Evolutionary conservation across 176 grass and related monocot genomes (phyloP).

Genomic region (Dendrocalamus sinicus): DNA sequence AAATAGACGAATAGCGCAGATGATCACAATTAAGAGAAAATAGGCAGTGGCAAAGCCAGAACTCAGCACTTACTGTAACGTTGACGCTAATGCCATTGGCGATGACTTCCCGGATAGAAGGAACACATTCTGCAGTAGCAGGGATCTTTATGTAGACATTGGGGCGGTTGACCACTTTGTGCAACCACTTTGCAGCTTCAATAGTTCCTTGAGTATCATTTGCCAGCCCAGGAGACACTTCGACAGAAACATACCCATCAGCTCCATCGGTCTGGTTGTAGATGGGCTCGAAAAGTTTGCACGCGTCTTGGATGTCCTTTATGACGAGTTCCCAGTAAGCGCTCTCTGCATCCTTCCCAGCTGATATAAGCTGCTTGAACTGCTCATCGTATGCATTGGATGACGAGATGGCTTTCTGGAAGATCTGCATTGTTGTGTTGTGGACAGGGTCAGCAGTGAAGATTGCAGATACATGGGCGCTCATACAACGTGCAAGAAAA

Average conservation of each 20-base stretch:
- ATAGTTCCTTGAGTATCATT: slow-evolving; percentile 90
- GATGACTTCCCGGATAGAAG: slow-evolving; percentile 88
- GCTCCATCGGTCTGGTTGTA: slow-evolving; percentile 77
- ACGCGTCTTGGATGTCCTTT: slow-evolving; percentile 97
- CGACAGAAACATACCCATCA: slow-evolving; percentile 97
- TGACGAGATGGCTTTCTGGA: slow-evolving; percentile 95
- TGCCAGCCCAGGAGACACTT: slow-evolving; percentile 92
- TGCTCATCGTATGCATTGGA: slow-evolving; percentile 95
- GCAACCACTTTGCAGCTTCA: slow-evolving; percentile 94
- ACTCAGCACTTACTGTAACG: slow-evolving; percentile 74
- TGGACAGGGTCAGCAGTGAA: slow-evolving; percentile 27
- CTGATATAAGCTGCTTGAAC: slow-evolving; percentile 82
- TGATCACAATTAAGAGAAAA: slow-evolving; percentile 10
- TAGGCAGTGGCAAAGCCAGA: neutral
- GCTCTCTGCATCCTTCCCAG: slow-evolving; percentile 78
- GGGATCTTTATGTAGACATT: slow-evolving; percentile 99
- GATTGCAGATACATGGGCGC: neutral
- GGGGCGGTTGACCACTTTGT: slow-evolving; percentile 76
- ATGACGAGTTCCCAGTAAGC: slow-evolving; percentile 98
- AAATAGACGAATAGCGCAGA: neutral
- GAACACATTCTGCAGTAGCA: slow-evolving; percentile 94
- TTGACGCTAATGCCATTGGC: slow-evolving; percentile 94
- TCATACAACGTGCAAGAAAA: neutral
- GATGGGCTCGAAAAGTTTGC: slow-evolving; percentile 91
- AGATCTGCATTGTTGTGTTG: slow-evolving; percentile 67